Evolutionary conservation across 169 alveolate genomes (phyloP), one percentile per base, ranked within the genome.

Genomic region (Eimeria zaria): DNA sequence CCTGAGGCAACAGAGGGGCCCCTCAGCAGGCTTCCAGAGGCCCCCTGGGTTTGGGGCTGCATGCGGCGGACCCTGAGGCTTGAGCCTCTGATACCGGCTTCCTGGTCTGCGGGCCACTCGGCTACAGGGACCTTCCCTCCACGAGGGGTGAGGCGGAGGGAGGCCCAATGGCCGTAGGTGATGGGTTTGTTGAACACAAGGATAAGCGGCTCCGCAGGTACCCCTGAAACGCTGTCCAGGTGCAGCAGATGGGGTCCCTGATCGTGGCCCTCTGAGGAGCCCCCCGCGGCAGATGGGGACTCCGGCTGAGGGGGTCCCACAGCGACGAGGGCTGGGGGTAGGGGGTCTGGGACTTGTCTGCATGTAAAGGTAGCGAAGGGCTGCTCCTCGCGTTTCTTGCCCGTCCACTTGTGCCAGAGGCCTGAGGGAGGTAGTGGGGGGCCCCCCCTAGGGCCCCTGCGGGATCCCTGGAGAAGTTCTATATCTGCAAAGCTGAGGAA

Each of bases 161-260:
- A 67, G n/a, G 97, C 98, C 97, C 98, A 96, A 91, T 97, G 98
- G 1, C 98, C 98, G 80, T 91, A 97, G 96, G 64, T 95, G 90
- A 97, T 91, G 33, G 98, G 97, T 91, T 96, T 95, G 89, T 96
- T 91, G 92, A 97, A 97, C 22, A 91, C 83, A 20, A 97, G 96
- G 69, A 89, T 74, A 55, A 97, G 97, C 9, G 96, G 96, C 51
- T 69, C 87, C 14, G 55, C 30, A 7, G 96, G 93, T 33, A 64
- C 60, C 81, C 60, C 95, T 2, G 97, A 71, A 33, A 84, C 84
- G 53, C 92, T 80, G 33, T 97, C 67, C 22, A 97, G 97, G 55
- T 74, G 95, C 22, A 90, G 90, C 11, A 60, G 53, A 30, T 53
- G 91, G 91, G 73, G 73, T 51, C 91, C 91, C 74, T 64, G 69